Evolutionary conservation across 805 yeast species (phyloP).

Genomic region (Kockiozyma suomiensis): DNA sequence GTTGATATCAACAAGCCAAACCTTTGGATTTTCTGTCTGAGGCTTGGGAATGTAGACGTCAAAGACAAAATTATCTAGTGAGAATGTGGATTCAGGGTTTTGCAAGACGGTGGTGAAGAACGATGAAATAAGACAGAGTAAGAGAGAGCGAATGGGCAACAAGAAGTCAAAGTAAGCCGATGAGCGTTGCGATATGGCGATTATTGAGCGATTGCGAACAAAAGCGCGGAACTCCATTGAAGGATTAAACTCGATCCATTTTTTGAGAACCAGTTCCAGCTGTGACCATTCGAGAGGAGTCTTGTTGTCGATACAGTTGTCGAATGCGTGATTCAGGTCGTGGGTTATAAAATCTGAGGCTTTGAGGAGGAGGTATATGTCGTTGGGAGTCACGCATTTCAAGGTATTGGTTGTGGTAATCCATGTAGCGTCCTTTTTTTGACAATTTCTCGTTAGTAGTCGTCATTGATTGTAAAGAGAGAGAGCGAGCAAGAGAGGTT

Average conservation of each 20-base stretch:
- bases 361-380: slow-evolving; percentile 76
- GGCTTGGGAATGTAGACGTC: slow-evolving; percentile 87
- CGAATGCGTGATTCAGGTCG: slow-evolving; percentile 76
- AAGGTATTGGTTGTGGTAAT: slow-evolving; percentile 75
- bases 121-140: slow-evolving; percentile 53
- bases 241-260: slow-evolving; percentile 85
- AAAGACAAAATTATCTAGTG: slow-evolving; percentile 44
- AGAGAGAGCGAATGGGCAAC: slow-evolving; percentile 51
- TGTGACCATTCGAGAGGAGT: neutral
- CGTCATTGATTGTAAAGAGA: neutral
- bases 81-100: slow-evolving; percentile 36
- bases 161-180: slow-evolving; percentile 78
- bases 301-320: slow-evolving; percentile 41
- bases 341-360: slow-evolving; percentile 87
- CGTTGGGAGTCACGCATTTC: slow-evolving; percentile 70
- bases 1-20: slow-evolving; percentile 79
- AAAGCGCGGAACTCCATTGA: slow-evolving; percentile 90
- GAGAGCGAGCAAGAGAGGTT: neutral
- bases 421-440: slow-evolving; percentile 86
- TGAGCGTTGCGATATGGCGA: slow-evolving; percentile 86
- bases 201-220: slow-evolving; percentile 60
- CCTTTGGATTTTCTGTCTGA: slow-evolving; percentile 48
- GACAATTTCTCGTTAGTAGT: neutral
- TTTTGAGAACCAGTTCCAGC: slow-evolving; percentile 69
- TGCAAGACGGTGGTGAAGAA: slow-evolving; percentile 43